Conservation (phyloP, 257 asterid species). For the Solanum pennellii region DNA sequence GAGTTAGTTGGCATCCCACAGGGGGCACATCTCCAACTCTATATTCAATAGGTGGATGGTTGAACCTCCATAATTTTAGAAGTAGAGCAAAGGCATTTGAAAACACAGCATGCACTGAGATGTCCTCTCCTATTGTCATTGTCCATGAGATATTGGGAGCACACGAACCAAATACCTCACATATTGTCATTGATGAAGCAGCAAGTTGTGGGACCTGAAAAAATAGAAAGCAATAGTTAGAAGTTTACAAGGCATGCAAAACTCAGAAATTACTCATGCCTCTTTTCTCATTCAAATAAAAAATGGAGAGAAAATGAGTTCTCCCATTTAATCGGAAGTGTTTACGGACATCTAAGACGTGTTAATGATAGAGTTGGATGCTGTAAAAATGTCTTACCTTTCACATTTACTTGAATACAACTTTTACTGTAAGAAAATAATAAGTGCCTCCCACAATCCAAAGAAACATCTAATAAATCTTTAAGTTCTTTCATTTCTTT, state of each 20-base stretch:
- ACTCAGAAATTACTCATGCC: background rate
- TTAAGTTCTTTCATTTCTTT: background rate
- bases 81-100: constrained; percentile 97
- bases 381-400: background rate
- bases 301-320: background rate
- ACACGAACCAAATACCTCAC: constrained; percentile 88
- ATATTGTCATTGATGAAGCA: constrained; percentile 75
- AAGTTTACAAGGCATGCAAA: background rate
- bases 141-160: constrained; percentile 66
- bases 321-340: background rate
- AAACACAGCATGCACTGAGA: constrained; percentile 76
- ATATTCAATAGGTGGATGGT: constrained; percentile 87
- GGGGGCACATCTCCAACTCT: constrained; percentile 96
- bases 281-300: background rate
- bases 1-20: constrained; percentile 85
- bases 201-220: constrained; percentile 95
- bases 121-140: constrained; percentile 64
- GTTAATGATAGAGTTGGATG: background rate
- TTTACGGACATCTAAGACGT: background rate
- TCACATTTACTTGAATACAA: background rate
- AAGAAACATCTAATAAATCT: background rate
- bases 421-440: background rate
- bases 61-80: constrained; percentile 83
- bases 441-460: background rate
- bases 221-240: background rate